Evolutionary conservation across 1,139 yeast species (phyloP).

Genomic region (Saccharomyces uvarum): DNA sequence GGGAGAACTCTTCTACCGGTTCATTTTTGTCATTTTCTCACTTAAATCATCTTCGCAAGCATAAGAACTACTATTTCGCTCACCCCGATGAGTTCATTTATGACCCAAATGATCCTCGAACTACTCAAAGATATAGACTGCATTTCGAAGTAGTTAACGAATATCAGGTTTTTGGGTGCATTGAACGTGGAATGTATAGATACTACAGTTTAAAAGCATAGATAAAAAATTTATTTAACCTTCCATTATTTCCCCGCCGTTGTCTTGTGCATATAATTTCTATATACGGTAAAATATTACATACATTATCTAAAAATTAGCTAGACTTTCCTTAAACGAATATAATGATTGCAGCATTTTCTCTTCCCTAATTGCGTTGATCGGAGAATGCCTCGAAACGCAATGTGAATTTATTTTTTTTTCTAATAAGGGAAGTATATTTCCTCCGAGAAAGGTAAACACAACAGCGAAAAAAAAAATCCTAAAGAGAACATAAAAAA

Average conservation of each 20-base stretch:
- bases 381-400: neutral
- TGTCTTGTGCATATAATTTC: neutral
- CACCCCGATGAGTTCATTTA: slow-evolving; percentile 24
- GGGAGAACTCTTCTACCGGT: slow-evolving; percentile 2
- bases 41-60: slow-evolving; percentile 1
- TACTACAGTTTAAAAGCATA: slow-evolving; percentile 45
- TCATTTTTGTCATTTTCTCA: neutral
- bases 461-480: neutral
- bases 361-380: neutral
- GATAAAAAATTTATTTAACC: neutral
- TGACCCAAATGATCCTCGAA: slow-evolving; percentile 23
- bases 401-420: neutral
- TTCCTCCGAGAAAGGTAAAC: neutral
- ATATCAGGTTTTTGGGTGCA: slow-evolving; percentile 57
- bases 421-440: neutral
- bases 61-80: slow-evolving; percentile 14
- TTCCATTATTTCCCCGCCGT: neutral
- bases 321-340: neutral
- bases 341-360: neutral
- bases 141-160: slow-evolving; percentile 31
- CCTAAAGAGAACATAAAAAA: neutral
- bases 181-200: slow-evolving; percentile 66
- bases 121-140: slow-evolving; percentile 21
- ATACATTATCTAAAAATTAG: neutral
- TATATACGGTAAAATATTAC: neutral